These are phyloP conservation scores for Rhynchospora breviuscula DNA, from an alignment of 176 grass and related monocot species.

Conservation along the genomic window DNA sequence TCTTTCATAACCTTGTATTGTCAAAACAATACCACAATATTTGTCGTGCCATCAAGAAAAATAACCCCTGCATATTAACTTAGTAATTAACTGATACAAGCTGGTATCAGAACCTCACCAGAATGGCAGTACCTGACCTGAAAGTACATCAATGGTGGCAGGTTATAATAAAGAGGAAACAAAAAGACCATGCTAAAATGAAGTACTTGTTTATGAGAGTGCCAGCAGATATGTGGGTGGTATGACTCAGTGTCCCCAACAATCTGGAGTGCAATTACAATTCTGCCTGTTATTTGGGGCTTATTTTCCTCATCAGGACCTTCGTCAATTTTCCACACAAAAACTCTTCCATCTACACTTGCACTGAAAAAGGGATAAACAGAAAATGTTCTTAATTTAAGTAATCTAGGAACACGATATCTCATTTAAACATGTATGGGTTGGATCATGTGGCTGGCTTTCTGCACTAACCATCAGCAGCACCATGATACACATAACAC, in stretches of 20 bases:
- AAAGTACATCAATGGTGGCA: neutral
- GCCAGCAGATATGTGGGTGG: slow-evolving; percentile 94
- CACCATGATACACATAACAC: neutral
- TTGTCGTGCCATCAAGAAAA: neutral
- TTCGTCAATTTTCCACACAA: slow-evolving; percentile 95
- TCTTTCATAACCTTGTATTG: neutral
- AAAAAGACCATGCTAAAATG: slow-evolving; percentile 22
- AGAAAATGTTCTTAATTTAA: slow-evolving; percentile 6
- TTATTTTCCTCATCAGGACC: slow-evolving; percentile 80
- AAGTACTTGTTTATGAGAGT: slow-evolving; percentile 96
- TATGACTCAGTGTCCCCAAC: slow-evolving; percentile 60
- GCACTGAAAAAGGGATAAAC: slow-evolving; percentile 44
- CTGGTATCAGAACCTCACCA: neutral
- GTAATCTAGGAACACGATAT: neutral
- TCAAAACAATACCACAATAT: neutral
- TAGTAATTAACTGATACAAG: neutral
- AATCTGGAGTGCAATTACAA: slow-evolving; percentile 73
- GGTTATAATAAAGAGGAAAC: neutral
- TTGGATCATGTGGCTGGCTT: neutral
- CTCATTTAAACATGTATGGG: neutral
- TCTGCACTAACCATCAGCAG: neutral
- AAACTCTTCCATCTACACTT: slow-evolving; percentile 85
- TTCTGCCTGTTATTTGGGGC: slow-evolving; percentile 77
- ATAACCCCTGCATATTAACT: neutral
- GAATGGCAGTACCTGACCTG: neutral